Percentiles rank a stretch among this genome's conserved stretches.
These are phyloP conservation scores for Orbilia blumenaviensis DNA, from an alignment of 2,329 filamentous ascomycete genomes.

Conservation along the genomic window DNA sequence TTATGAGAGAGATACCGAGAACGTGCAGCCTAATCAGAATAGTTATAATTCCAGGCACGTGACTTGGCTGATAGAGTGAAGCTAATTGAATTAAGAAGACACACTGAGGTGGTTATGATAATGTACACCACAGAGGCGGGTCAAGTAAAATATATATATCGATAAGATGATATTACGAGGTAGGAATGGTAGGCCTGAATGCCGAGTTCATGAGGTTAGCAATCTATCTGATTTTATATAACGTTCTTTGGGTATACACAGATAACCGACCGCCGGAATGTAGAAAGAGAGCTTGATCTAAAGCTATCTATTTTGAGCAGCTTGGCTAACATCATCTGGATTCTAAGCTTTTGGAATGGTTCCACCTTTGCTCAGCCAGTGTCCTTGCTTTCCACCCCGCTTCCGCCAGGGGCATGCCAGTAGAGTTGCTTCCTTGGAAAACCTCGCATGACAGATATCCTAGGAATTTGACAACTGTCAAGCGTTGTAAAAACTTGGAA, in stretches of 20 bases:
- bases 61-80: too few species aligned
- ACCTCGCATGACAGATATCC: background rate
- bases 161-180: too few species aligned
- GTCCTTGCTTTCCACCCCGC: slow-evolving; percentile 11
- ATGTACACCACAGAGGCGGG: too few species aligned
- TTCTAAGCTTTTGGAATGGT: background rate
- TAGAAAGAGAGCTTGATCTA: background rate
- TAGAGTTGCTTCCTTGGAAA: background rate
- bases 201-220: too few species aligned
- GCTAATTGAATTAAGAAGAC: too few species aligned
- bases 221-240: too few species aligned
- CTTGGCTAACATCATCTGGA: background rate
- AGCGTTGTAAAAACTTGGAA: slow-evolving; percentile 24
- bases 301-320: background rate
- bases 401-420: slow-evolving; percentile 23
- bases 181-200: too few species aligned
- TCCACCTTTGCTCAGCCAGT: background rate
- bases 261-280: background rate
- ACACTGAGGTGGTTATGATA: too few species aligned
- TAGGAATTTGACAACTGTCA: slow-evolving; percentile 47
- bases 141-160: too few species aligned
- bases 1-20: too few species aligned
- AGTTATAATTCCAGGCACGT: too few species aligned
- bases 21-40: too few species aligned
- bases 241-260: background rate